These are phyloP conservation scores for Colletotrichum agaves DNA, from an alignment of 2,329 filamentous ascomycete species.

Conservation along the genomic window DNA sequence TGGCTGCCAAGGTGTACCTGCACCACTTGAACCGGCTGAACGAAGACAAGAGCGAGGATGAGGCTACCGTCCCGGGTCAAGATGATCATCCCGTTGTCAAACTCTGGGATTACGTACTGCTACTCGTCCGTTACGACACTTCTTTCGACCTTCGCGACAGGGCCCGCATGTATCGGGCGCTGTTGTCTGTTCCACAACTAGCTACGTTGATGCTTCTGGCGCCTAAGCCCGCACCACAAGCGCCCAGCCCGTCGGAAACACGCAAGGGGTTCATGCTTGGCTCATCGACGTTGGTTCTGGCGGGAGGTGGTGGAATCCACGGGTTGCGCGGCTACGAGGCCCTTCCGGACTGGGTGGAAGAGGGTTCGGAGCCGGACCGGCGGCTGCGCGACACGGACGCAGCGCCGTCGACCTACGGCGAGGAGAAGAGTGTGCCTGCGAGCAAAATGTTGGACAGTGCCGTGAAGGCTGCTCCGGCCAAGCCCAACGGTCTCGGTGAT, in stretches of 20 bases:
- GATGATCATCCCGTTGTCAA: constrained; percentile 76
- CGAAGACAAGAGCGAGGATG: constrained; percentile 51
- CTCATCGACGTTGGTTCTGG: constrained; percentile 86
- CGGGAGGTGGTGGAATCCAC: constrained; percentile 77
- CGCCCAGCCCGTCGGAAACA: constrained; percentile 87
- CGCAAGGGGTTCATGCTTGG: constrained; percentile 83
- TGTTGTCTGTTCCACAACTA: constrained; percentile 85
- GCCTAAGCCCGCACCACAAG: constrained; percentile 92
- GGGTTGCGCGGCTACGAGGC: constrained; percentile 82
- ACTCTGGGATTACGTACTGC: constrained; percentile 86
- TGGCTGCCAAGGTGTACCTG: constrained; percentile 96
- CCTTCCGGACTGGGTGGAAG: constrained; percentile 85
- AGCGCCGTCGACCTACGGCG: constrained; percentile 50
- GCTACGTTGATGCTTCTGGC: constrained; percentile 91
- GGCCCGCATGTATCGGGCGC: constrained; percentile 85
- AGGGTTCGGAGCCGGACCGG: constrained; percentile 82
- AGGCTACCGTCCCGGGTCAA: constrained; percentile 47
- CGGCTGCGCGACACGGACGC: constrained; percentile 72
- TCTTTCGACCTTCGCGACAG: constrained; percentile 96
- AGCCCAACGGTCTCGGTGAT: constrained; percentile 60
- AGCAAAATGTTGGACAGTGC: constrained; percentile 72
- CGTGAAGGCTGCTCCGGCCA: constrained; percentile 50
- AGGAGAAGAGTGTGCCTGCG: constrained; percentile 63
- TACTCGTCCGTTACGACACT: constrained; percentile 90
- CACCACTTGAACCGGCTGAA: constrained; percentile 80